A percentile compares a stretch with the other conserved stretches of the same genome.
phyloP scores from a whole-genome alignment of 768 basidiomycete species.

The Xerocomellus intermedius region DNA sequence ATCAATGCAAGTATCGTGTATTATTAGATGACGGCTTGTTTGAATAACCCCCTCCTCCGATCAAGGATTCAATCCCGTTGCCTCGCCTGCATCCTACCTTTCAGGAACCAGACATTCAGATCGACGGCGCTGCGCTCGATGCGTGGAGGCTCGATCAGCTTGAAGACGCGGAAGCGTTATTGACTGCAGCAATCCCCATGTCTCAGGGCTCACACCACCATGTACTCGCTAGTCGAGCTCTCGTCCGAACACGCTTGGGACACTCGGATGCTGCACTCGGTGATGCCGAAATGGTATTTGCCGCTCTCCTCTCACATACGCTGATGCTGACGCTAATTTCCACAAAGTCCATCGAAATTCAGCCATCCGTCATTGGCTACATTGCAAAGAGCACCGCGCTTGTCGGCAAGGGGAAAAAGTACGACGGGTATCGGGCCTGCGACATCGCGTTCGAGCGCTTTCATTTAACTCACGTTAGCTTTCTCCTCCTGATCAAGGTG shows the following conservation, averaged over 20 bases:
- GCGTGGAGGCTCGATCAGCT: not conserved
- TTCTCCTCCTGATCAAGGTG: constrained; percentile 10
- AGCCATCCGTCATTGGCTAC: not conserved
- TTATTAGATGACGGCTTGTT: not conserved
- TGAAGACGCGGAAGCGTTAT: not conserved
- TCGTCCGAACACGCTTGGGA: not conserved
- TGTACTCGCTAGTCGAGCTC: constrained; percentile 4
- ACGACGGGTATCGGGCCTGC: not conserved
- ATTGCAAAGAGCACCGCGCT: not conserved
- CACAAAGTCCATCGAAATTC: constrained; percentile 2
- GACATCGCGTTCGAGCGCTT: constrained; percentile 5
- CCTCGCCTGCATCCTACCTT: not conserved
- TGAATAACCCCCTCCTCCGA: not conserved
- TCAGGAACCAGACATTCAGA: not conserved
- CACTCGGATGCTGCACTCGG: not conserved
- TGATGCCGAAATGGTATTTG: constrained; percentile 5
- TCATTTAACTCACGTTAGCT: not conserved
- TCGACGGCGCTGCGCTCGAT: not conserved
- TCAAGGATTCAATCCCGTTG: not conserved
- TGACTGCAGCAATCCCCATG: not conserved
- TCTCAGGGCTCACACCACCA: not conserved
- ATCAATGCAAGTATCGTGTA: not conserved
- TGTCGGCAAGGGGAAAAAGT: not conserved
- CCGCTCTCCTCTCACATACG: not conserved
- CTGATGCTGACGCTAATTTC: not conserved